Conservation (phyloP, 192 early-diverging fungal species). For the Jimgerdemannia flammicorona region DNA sequence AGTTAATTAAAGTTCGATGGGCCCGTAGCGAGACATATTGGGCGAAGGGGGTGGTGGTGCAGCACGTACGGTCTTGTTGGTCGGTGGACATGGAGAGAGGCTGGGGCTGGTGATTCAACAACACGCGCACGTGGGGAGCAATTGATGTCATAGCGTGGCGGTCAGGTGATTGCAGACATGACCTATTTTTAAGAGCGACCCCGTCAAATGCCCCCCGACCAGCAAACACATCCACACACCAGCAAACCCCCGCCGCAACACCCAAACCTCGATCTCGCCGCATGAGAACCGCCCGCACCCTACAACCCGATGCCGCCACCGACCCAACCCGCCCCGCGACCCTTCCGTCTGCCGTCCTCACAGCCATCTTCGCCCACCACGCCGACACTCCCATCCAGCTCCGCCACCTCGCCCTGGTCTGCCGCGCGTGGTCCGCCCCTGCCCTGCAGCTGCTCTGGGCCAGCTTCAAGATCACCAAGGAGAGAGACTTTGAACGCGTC, state of each 20-base stretch:
- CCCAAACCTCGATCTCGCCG: too few species aligned
- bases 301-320: background rate
- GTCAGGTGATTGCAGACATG: background rate
- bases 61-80: too few species aligned
- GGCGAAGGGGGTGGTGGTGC: too few species aligned
- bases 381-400: background rate
- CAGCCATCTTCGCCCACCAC: background rate
- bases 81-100: background rate
- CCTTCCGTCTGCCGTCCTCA: background rate
- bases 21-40: background rate
- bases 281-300: background rate
- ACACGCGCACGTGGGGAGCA: background rate
- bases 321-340: background rate
- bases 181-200: background rate
- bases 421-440: slow-evolving; percentile 16
- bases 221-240: too few species aligned
- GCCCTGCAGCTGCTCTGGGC: slow-evolving; percentile 19
- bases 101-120: background rate
- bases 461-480: slow-evolving; percentile 18
- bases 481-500: slow-evolving; percentile 25
- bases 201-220: background rate
- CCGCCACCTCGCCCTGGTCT: slow-evolving; percentile 5
- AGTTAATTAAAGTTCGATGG: background rate
- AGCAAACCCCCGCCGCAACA: too few species aligned
- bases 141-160: background rate